Conservation (phyloP, 306 rosid genomes). For the Vigna nakashimae region DNA sequence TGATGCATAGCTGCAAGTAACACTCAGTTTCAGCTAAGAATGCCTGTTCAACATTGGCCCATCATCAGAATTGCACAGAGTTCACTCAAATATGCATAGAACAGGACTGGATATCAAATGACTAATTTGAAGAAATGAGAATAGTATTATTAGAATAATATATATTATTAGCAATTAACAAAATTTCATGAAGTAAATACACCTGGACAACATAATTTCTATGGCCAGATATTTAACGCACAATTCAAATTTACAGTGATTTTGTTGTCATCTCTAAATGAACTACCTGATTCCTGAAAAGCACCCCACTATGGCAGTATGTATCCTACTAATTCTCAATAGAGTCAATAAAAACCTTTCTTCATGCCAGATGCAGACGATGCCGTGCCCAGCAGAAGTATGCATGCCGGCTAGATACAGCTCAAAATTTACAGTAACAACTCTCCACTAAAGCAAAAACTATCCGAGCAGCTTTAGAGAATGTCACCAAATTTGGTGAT, state of each 20-base stretch:
- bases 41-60: background rate
- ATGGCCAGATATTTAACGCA: constrained; percentile 60
- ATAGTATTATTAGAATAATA: constrained; percentile 44
- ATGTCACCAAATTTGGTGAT: constrained; percentile 52
- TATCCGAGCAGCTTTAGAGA: constrained; percentile 53
- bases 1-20: background rate
- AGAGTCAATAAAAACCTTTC: constrained; percentile 44
- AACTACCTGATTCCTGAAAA: constrained; percentile 44
- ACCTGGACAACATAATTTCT: constrained; percentile 59
- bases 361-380: constrained; percentile 47
- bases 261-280: constrained; percentile 58
- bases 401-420: constrained; percentile 53
- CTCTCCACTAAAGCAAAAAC: constrained; percentile 44
- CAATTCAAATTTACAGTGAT: constrained; percentile 70
- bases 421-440: constrained; percentile 55
- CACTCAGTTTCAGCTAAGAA: background rate
- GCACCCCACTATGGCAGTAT: constrained; percentile 35
- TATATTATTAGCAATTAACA: constrained; percentile 50
- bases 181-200: constrained; percentile 36
- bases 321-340: constrained; percentile 47
- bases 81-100: no score
- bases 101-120: background rate
- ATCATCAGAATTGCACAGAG: constrained; percentile 1
- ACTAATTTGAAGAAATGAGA: constrained; percentile 41
- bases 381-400: constrained; percentile 50